Base-by-base conservation (phyloP, 805 yeast genomes). In the Metschnikowia lachancei region DNA sequence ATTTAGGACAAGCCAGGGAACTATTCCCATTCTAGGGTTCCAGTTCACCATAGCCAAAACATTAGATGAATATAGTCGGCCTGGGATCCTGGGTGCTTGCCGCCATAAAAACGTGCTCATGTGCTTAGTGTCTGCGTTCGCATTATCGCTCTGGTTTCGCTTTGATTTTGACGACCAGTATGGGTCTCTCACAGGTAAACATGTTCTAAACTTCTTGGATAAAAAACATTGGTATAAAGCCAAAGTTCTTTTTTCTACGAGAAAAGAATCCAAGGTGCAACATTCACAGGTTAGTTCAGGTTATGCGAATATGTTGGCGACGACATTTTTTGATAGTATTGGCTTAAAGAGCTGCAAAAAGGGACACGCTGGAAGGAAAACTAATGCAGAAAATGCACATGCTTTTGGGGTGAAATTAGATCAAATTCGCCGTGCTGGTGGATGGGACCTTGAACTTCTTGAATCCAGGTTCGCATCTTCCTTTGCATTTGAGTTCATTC, bases 141-240 rank as follows among this genome's bases (percentile, higher is more conserved):
- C 41, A 18, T 7, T 39, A 16, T 39, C 41, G 36, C 41, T 39
- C n/a, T 43, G 46, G 46, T 43, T 32, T 24, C 32, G 41, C 9
- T 37, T 43, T 18, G 46, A 43, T 31, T 43, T 43, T 14, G 28
- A 24, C 12, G 28, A 26, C 10, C 8, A 5, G 14, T 18, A 36
- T 18, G 46, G 36, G 12, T 38, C 41, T 9, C 34, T 37, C 9
- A n/a, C 32, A 0, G 41, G 29, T 8, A 24, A 24, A 7, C 16
- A 30, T 18, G 13, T 12, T 18, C 35, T 29, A 9, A 28, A 37
- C 42, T 43, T 43, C 20, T n/a, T 40, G 22, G 40, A 37, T 18
- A 43, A 36, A 6, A 8, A 2, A 3, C 8, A 24, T 14, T 43
- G 46, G 46, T 32, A 37, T 26, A 26, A 20, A 13, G 16, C 14